A percentile compares a stretch with the other conserved stretches of the same genome.
These are phyloP conservation scores for Hypomontagnella monticulosa DNA, from an alignment of 495 filamentous ascomycete species.

Conservation along the genomic window DNA sequence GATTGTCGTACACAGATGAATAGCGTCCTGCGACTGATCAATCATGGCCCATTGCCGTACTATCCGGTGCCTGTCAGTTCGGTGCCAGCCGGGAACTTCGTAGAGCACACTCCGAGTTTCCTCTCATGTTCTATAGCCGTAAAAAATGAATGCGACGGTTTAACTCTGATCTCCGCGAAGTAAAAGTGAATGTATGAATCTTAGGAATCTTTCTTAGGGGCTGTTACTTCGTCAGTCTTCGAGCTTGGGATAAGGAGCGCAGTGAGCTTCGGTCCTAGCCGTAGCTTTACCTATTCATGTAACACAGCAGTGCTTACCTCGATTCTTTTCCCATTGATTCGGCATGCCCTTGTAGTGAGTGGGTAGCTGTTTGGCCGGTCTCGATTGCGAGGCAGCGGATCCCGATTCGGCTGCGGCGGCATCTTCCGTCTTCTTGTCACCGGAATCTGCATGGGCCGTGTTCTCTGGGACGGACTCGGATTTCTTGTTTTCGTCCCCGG, in stretches of 20 bases:
- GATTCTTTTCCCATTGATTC: conserved; percentile 48
- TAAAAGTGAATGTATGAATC: not conserved
- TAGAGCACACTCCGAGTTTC: no score
- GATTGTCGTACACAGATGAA: not conserved
- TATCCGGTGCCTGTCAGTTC: not conserved
- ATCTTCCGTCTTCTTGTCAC: conserved; percentile 37
- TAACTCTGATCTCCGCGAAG: not conserved
- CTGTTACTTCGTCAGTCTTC: conserved; percentile 23
- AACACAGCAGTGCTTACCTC: conserved; percentile 21
- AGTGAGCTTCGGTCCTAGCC: not conserved
- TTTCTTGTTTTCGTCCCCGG: conserved; percentile 23
- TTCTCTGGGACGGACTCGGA: conserved; percentile 5
- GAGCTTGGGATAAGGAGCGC: not conserved
- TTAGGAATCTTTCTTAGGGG: conserved; percentile 40
- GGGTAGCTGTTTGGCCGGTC: conserved; percentile 21
- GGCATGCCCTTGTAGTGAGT: conserved; percentile 46
- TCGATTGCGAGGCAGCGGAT: conserved; percentile 21
- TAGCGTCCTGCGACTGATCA: not conserved
- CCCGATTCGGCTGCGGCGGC: conserved; percentile 19
- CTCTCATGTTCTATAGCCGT: not conserved
- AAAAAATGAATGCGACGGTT: not conserved
- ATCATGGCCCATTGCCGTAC: not conserved
- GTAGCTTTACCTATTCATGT: no score
- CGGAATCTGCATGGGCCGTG: conserved; percentile 14
- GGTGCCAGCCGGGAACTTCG: no score